Evolutionary conservation across 164 flowering plant species (phyloP), one percentile per base, ranked within the genome.

Genomic region (Vitis labrusca): DNA sequence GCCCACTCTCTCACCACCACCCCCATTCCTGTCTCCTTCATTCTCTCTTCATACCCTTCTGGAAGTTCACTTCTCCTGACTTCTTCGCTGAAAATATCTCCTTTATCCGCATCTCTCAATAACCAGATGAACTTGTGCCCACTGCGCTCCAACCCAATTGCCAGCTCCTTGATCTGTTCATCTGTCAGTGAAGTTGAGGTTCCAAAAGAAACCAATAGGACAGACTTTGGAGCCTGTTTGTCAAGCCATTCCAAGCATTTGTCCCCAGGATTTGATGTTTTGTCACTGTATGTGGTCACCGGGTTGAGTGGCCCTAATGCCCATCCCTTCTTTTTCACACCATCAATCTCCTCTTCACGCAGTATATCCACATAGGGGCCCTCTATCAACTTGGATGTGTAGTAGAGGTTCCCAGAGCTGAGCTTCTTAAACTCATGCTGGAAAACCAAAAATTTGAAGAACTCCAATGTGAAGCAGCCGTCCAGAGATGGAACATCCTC

Each of bases 241-340:
- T 86, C 90, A 1, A 91, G 79, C 96, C 93, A 89, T 10, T 83
- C 73, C 57, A 87, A 60, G 72, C 80, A 79, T 15, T 16, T 58
- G 69, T 88, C 80, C 5, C 62, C 29, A 14, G 3, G 10, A 6
- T 19, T 60, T n/a, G 50, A 30, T 29, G 15, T 8, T n/a, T 6
- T 16, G 52, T n/a, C 15, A 11, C 49, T n/a, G 9, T 5, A 30
- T n/a, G 59, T 4, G 5, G 16, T 23, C 9, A 86, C 72, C 0
- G 93, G 93, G 47, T 81, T 81, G 12, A 88, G 67, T 5, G 93
- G 92, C 0, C 94, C 92, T 3, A 88, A 15, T 2, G 88, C 91
- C 85, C 86, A 88, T 15, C 69, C 73, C 14, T 75, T 80, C 68
- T 59, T 68, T 27, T 57, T 49, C 59, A 67, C 10, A 30, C 61